Evolutionary conservation across 2,329 filamentous ascomycete genomes (phyloP), one percentile per base, ranked within the genome.

Genomic region (Neofusicoccum sp.): DNA sequence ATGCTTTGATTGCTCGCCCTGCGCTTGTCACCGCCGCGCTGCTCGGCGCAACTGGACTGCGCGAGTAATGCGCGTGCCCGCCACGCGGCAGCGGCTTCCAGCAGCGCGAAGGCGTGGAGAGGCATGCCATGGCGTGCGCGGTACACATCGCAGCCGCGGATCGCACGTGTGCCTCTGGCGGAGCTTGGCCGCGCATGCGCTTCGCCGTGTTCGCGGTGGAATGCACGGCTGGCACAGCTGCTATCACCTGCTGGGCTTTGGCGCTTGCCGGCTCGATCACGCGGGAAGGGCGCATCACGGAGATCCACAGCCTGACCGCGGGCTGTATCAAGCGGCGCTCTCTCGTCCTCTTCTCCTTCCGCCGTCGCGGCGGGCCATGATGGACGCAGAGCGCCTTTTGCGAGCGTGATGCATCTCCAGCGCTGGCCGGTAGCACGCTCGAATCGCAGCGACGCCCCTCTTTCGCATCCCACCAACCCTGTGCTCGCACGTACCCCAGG

Each of bases 211-310:
- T 43, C 29, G 52, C 37, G 41, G 54, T 44, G 41, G 54, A 44
- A 47, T 58, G 54, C 54, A 33, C 54, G 54, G 31, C 54, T 43
- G 54, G 54, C 54, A 58, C 54, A 58, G 34, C 41, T 58, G 34
- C 52, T 56, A 56, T 56, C 52, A 41, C 52, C 37, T 29, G 52
- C 37, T 43, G 49, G 49, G 49, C 49, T 47, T 41, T 60, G 56
- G 56, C 56, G 43, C 44, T 60, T 48, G 44, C 44, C 49, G 56
- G 45, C 58, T 54, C 45, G 59, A 54, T 62, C 59, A 62, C 59
- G 59, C 59, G 59, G 39, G 54, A 45, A 45, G 54, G 45, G 45
- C 54, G 54, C 54, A 58, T 58, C 54, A 58, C 54, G 54, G 54
- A 58, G 54, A 58, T 58, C 54, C 54, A 58, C 54, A 58, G n/a